Conservation (phyloP, 1,284 basidiomycete genomes). For the Ustilago shanxiensis region DNA sequence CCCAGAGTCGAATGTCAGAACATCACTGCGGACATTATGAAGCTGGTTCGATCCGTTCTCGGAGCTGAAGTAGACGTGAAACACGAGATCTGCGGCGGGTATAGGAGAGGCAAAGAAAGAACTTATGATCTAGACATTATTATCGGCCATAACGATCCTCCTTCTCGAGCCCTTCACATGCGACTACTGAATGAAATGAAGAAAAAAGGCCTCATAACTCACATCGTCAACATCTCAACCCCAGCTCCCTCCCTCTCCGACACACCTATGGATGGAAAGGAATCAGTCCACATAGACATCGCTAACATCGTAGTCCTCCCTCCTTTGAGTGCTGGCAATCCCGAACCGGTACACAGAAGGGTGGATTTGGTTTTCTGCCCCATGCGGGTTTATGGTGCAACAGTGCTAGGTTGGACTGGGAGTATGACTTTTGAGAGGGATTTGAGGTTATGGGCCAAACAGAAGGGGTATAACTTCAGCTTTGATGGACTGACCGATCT, state of each 20-base stretch:
- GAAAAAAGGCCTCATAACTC: conserved; percentile 38
- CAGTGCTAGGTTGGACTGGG: conserved; percentile 60
- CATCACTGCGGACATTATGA: conserved; percentile 46
- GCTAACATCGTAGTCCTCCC: conserved; percentile 62
- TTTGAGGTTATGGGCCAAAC: conserved; percentile 48
- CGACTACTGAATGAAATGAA: conserved; percentile 44
- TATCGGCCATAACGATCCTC: conserved; percentile 33
- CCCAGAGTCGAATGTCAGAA: conserved; percentile 44
- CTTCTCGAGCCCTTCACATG: conserved; percentile 33
- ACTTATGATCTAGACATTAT: conserved; percentile 61
- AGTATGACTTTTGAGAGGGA: conserved; percentile 59
- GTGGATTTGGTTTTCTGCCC: conserved; percentile 51
- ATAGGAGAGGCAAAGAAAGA: conserved; percentile 51
- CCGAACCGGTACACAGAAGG: conserved; percentile 24
- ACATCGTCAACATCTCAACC: conserved; percentile 54
- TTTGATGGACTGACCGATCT: conserved; percentile 50
- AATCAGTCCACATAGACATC: conserved; percentile 41
- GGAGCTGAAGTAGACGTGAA: conserved; percentile 18
- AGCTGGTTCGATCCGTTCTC: conserved; percentile 22
- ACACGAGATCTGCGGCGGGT: conserved; percentile 59
- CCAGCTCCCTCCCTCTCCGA: conserved; percentile 17
- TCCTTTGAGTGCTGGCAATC: conserved; percentile 9
- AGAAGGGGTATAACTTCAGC: conserved; percentile 51
- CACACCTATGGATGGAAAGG: not conserved
- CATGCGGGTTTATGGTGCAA: conserved; percentile 53